phyloP scores from a whole-genome alignment of 108 stramenopile genomes.

The Cyclotella sp. region DNA sequence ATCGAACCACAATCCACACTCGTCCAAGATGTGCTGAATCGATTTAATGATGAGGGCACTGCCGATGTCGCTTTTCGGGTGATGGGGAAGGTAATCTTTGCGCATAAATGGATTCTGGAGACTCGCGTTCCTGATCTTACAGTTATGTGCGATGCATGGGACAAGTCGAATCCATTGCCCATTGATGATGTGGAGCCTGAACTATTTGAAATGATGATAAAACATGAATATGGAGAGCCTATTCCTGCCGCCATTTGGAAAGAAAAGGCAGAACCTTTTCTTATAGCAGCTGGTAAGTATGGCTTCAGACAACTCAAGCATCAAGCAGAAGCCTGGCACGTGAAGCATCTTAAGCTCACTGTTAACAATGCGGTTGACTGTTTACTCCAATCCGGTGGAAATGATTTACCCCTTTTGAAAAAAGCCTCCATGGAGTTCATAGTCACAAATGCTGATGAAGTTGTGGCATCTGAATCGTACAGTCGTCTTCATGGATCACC shows the following conservation, averaged over 20 bases:
- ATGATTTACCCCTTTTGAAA: neutral
- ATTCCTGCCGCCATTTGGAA: neutral
- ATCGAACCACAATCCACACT: neutral
- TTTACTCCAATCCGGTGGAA: neutral
- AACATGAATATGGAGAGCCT: conserved; percentile 2
- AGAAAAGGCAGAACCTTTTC: neutral
- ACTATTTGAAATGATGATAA: neutral
- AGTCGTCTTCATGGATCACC: neutral
- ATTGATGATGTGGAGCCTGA: conserved; percentile 2
- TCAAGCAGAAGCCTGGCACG: neutral
- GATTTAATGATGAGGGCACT: neutral
- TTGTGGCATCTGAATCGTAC: neutral
- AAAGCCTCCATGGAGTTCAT: neutral
- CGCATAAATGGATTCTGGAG: conserved; percentile 6
- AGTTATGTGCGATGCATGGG: neutral
- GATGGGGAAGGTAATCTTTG: neutral
- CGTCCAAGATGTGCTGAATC: neutral
- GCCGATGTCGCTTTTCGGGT: neutral
- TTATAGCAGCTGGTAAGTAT: neutral
- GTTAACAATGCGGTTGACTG: neutral
- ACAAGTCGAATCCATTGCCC: neutral
- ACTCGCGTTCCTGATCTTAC: conserved; percentile 9
- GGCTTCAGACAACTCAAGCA: neutral
- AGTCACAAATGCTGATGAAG: neutral
- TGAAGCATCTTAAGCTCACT: neutral